Evolutionary conservation across 2,329 filamentous ascomycete genomes (phyloP).

Genomic region (Kalmusia sp.): DNA sequence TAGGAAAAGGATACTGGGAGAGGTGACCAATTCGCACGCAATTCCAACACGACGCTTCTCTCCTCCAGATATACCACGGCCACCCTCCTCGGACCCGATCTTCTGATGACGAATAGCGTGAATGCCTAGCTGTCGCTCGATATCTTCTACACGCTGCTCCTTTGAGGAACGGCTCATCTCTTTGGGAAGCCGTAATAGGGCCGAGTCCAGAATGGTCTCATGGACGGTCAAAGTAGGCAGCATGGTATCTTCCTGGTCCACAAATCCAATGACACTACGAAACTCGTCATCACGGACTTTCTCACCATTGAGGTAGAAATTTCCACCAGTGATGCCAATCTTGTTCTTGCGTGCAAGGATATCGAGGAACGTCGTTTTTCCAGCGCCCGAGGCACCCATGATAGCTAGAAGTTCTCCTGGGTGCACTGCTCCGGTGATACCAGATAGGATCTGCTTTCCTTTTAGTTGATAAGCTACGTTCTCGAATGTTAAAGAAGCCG

Average conservation of each 20-base stretch:
- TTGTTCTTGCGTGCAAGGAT: slow-evolving; percentile 98
- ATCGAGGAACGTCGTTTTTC: slow-evolving; percentile 96
- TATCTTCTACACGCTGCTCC: slow-evolving; percentile 87
- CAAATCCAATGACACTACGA: slow-evolving; percentile 91
- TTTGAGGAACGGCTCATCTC: slow-evolving; percentile 91
- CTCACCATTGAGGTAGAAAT: slow-evolving; percentile 94
- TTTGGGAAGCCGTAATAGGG: slow-evolving; percentile 85
- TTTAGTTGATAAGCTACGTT: slow-evolving; percentile 87
- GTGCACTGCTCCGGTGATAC: slow-evolving; percentile 84
- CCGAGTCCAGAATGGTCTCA: slow-evolving; percentile 95
- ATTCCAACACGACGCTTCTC: slow-evolving; percentile 97
- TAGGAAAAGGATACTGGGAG: slow-evolving; percentile 94
- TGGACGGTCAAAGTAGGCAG: slow-evolving; percentile 94
- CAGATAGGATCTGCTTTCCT: slow-evolving; percentile 82
- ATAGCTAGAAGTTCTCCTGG: slow-evolving; percentile 97
- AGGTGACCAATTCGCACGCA: slow-evolving; percentile 96
- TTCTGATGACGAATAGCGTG: slow-evolving; percentile 92
- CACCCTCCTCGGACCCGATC: slow-evolving; percentile 94
- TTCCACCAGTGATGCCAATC: slow-evolving; percentile 76
- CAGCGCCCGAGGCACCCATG: slow-evolving; percentile 97
- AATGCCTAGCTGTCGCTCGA: slow-evolving; percentile 95
- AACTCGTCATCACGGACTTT: slow-evolving; percentile 85
- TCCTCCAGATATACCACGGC: slow-evolving; percentile 93
- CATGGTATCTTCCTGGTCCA: slow-evolving; percentile 98
- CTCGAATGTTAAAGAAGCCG: slow-evolving; percentile 85